These are phyloP conservation scores for Drechslerella coelobrocha DNA, from an alignment of 2,329 filamentous ascomycete genomes.

Conservation along the genomic window DNA sequence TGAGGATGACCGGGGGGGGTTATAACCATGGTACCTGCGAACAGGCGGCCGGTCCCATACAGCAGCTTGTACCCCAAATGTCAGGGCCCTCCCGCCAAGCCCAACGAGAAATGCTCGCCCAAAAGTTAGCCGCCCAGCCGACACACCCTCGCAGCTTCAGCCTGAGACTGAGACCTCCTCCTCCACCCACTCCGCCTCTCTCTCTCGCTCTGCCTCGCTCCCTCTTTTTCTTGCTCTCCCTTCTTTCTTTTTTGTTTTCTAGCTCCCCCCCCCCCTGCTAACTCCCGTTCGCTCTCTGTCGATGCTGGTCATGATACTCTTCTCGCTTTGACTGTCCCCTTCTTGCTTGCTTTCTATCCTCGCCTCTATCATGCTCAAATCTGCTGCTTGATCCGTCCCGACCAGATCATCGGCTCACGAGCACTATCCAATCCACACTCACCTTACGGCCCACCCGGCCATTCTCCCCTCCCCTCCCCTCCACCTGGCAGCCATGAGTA, in stretches of 20 bases:
- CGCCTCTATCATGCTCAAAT: constrained; percentile 48
- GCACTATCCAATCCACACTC: background rate
- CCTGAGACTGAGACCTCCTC: background rate
- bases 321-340: constrained; percentile 11
- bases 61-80: too few relatives aligned
- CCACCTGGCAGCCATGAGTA: constrained; percentile 28
- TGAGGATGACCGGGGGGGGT: too few relatives aligned
- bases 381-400: constrained; percentile 9
- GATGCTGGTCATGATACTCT: background rate
- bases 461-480: constrained; percentile 1
- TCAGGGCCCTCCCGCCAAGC: too few relatives aligned
- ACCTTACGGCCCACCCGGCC: background rate
- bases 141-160: background rate
- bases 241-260: background rate
- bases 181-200: background rate
- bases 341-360: constrained; percentile 4
- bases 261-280: too few relatives aligned
- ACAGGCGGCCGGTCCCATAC: too few relatives aligned
- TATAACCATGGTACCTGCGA: too few relatives aligned
- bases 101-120: background rate
- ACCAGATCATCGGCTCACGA: constrained; percentile 3
- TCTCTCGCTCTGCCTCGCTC: background rate
- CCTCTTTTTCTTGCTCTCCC: background rate
- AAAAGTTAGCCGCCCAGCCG: background rate
- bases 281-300: too few relatives aligned